Conservation (phyloP, 1,284 basidiomycete genomes). For the Heimioporus retisporus region DNA sequence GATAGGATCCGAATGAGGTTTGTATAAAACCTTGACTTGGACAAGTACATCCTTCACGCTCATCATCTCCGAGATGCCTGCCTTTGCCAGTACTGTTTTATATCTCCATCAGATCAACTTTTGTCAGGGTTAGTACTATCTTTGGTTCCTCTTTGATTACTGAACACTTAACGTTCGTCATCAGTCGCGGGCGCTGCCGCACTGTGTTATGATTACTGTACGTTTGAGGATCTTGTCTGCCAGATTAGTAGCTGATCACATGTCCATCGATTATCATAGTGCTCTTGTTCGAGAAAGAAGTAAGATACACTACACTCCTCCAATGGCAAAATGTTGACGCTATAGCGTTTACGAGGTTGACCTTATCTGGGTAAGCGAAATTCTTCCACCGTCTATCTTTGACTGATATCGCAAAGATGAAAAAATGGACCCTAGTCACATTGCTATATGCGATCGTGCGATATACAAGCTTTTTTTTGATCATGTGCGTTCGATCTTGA, state of each 20-base stretch:
- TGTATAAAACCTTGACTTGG: too few species aligned
- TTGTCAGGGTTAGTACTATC: conserved; percentile 20
- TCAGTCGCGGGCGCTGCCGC: conserved; percentile 22
- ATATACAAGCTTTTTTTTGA: conserved; percentile 28
- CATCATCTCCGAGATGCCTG: conserved; percentile 13
- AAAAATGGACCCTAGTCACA: conserved; percentile 28
- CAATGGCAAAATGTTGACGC: too few species aligned
- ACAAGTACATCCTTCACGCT: background rate
- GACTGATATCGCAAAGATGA: conserved; percentile 15
- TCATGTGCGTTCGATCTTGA: conserved; percentile 18
- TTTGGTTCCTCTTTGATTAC: background rate
- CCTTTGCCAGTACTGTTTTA: background rate
- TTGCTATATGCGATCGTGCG: conserved; percentile 31
- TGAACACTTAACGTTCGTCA: background rate
- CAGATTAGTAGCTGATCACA: conserved; percentile 2
- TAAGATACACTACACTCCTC: background rate
- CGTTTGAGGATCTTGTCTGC: conserved; percentile 1
- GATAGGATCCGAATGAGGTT: too few species aligned
- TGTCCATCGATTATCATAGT: conserved; percentile 15
- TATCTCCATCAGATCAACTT: conserved; percentile 16
- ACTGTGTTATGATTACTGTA: conserved; percentile 30
- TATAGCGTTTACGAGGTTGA: conserved; percentile 19
- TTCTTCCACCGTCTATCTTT: background rate
- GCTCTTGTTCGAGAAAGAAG: conserved; percentile 23
- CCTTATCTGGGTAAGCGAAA: conserved; percentile 24